phyloP scores from a whole-genome alignment of 2,329 filamentous ascomycete species.

The Boeremia exigua region DNA sequence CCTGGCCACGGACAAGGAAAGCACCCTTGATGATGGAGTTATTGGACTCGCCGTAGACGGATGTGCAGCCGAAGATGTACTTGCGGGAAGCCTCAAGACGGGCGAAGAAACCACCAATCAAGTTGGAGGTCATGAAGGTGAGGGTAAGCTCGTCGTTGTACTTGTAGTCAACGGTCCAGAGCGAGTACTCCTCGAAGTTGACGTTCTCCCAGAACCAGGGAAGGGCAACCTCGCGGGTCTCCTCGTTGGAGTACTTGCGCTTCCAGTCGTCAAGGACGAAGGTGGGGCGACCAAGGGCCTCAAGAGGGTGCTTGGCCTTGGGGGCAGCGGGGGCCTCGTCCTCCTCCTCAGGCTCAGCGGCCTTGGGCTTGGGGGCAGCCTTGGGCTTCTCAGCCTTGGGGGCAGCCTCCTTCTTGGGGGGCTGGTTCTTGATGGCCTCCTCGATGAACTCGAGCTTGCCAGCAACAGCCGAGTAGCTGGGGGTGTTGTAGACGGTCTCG shows the following conservation, averaged over 20 bases:
- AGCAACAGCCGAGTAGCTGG: slow-evolving; percentile 83
- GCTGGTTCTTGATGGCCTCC: slow-evolving; percentile 74
- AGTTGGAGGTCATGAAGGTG: slow-evolving; percentile 98
- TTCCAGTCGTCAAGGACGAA: slow-evolving; percentile 96
- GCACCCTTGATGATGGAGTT: slow-evolving; percentile 91
- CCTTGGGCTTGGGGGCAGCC: slow-evolving; percentile 61
- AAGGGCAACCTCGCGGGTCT: slow-evolving; percentile 79
- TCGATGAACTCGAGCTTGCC: slow-evolving; percentile 80
- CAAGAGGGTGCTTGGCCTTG: slow-evolving; percentile 97
- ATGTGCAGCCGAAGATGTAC: slow-evolving; percentile 91
- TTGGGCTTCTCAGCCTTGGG: slow-evolving; percentile 78
- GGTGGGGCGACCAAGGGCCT: slow-evolving; percentile 78
- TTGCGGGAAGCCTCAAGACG: slow-evolving; percentile 98
- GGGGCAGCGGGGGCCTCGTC: slow-evolving; percentile 69
- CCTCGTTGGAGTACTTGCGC: slow-evolving; percentile 97
- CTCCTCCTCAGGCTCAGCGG: slow-evolving; percentile 61
- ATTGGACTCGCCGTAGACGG: slow-evolving; percentile 88
- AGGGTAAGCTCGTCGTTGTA: slow-evolving; percentile 98
- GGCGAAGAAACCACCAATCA: slow-evolving; percentile 96
- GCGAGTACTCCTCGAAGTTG: slow-evolving; percentile 92
- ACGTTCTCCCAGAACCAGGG: slow-evolving; percentile 99
- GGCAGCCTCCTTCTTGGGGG: slow-evolving; percentile 71
- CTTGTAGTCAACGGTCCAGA: slow-evolving; percentile 97
- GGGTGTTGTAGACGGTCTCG: slow-evolving; percentile 90
- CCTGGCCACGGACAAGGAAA: slow-evolving; percentile 93